Base-by-base conservation (phyloP, 2,329 filamentous ascomycete species). In the Penicillium hesseltinei region DNA sequence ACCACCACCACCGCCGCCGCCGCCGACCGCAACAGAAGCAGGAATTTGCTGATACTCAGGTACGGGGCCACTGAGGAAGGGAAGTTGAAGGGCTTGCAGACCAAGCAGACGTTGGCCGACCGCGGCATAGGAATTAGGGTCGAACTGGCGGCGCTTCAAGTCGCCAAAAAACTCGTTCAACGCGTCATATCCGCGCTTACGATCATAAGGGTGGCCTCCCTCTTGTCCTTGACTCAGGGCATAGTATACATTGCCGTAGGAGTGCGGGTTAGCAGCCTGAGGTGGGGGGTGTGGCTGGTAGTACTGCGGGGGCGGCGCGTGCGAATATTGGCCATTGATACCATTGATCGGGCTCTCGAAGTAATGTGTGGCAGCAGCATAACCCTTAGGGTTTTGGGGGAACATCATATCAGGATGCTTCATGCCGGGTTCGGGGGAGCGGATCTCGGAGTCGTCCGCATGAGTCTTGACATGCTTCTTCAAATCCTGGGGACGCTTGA, bases 381-480 rank as follows among this genome's bases (percentile, higher is more conserved):
- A 73, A 72, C 73, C 71, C 66, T 76, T 77, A 13, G 73, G 67
- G 44, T 74, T 71, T 49, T 64, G 70, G 27, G 70, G 70, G 62
- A 73, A 77, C 68, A 76, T 74, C 62, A 76, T 72, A 57, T 77
- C 74, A 2, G 73, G 74, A 39, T 75, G 73, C 53, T 77, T 74
- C 61, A 77, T 69, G 66, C 81, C 82, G 27, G 85, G 83, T 67
- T 86, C 84, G 4, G 85, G 85, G 44, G 85, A 88, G 66, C 84
- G 82, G 60, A 85, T 80, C 61, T 96, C 91, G 42, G 92, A 95
- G 77, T 97, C 93, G 71, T 97, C 93, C 68, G 93, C 93, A 73
- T 97, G 93, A 5, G 93, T 97, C 87, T 97, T 99, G 77, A 97
- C 92, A 75, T 99, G 94, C 82, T 99, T 99, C 86, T 99, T 97